phyloP scores from a whole-genome alignment of 73 alveolate species.

The Blepharisma japonicum region DNA sequence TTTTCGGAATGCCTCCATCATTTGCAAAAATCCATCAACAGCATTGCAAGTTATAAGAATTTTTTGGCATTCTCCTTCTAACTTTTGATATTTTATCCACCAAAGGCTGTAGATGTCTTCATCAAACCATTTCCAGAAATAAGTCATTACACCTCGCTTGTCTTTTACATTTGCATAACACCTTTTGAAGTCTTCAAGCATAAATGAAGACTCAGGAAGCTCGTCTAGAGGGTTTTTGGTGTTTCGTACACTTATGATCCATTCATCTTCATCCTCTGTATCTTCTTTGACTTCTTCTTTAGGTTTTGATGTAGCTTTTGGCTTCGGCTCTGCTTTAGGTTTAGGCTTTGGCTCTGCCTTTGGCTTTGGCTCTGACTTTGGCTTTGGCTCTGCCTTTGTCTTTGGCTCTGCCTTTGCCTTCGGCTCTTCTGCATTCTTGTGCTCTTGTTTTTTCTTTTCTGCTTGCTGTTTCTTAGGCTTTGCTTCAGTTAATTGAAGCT shows the following conservation, averaged over 20 bases:
- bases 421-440: not conserved
- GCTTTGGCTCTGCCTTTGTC: no score
- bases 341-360: not conserved
- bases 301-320: conserved; percentile 11
- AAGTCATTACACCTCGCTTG: conserved; percentile 41
- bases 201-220: conserved; percentile 36
- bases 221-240: conserved; percentile 49
- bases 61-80: conserved; percentile 43
- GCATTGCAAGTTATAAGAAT: conserved; percentile 36
- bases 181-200: conserved; percentile 47
- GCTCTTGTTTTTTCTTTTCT: conserved; percentile 17
- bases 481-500: conserved; percentile 38
- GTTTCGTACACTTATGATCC: not conserved
- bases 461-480: conserved; percentile 37
- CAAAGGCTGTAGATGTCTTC: conserved; percentile 51
- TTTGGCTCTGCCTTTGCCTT: no score
- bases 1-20: conserved; percentile 43
- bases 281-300: conserved; percentile 34
- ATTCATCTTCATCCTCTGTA: conserved; percentile 15
- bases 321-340: not conserved
- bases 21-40: conserved; percentile 49
- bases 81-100: conserved; percentile 53
- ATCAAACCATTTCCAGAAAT: conserved; percentile 51
- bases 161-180: conserved; percentile 35
- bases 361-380: no score